Conservation (phyloP, 1,284 basidiomycete species). For the Meripilus lineatus region DNA sequence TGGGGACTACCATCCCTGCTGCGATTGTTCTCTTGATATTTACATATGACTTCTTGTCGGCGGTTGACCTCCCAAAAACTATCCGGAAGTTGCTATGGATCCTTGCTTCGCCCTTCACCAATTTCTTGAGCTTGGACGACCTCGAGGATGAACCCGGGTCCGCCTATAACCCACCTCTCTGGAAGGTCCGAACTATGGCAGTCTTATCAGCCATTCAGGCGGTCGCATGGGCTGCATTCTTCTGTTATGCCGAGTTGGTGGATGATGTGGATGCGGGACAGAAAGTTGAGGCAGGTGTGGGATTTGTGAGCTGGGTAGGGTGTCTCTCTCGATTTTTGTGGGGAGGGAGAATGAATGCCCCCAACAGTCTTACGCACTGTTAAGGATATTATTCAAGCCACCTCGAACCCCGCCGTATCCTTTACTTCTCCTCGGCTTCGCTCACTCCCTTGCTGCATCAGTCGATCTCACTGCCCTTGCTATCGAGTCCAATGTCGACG, state of each 20-base stretch:
- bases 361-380: constrained; percentile 38
- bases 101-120: constrained; percentile 42
- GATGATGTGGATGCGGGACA: constrained; percentile 11
- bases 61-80: constrained; percentile 25
- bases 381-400: constrained; percentile 35
- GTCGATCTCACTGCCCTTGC: constrained; percentile 29
- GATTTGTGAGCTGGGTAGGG: constrained; percentile 25
- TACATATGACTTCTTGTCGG: constrained; percentile 25
- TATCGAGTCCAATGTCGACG: constrained; percentile 14
- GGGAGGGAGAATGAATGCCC: background rate
- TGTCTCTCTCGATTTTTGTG: background rate
- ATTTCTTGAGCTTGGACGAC: constrained; percentile 50
- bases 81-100: constrained; percentile 23
- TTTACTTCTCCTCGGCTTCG: constrained; percentile 39
- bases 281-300: constrained; percentile 14
- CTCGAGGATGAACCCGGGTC: constrained; percentile 36
- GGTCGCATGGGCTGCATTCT: constrained; percentile 26
- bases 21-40: constrained; percentile 13
- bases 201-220: constrained; percentile 32
- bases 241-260: constrained; percentile 30
- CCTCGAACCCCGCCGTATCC: constrained; percentile 49
- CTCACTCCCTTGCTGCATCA: constrained; percentile 30
- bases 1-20: constrained; percentile 5
- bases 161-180: constrained; percentile 20
- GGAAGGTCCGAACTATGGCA: constrained; percentile 32